A percentile compares a stretch with the other conserved stretches of the same genome.
These are phyloP conservation scores for Aspergillus ochraceoroseus DNA, from an alignment of 2,329 filamentous ascomycete genomes.

Conservation along the genomic window DNA sequence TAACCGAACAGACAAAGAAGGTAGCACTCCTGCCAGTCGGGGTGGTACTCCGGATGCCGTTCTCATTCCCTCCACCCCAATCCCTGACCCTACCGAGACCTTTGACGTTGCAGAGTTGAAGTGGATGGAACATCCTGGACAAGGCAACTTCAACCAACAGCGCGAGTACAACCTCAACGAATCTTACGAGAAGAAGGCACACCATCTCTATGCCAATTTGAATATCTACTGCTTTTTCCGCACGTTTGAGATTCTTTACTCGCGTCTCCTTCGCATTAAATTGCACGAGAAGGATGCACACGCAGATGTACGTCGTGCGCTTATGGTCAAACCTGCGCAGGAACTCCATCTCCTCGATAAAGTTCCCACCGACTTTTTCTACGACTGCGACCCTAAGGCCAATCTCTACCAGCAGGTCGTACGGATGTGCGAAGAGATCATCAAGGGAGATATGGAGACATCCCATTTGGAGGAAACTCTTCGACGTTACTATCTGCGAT, in stretches of 20 bases:
- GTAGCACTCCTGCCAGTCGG: conserved; percentile 73
- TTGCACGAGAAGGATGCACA: conserved; percentile 67
- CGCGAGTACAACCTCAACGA: conserved; percentile 69
- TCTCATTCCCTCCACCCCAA: conserved; percentile 32
- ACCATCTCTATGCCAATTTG: conserved; percentile 87
- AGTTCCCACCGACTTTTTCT: conserved; percentile 68
- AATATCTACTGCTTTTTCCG: conserved; percentile 93
- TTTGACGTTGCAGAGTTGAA: conserved; percentile 47
- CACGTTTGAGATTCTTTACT: conserved; percentile 86
- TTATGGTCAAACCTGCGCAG: conserved; percentile 71
- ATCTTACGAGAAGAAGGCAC: conserved; percentile 72
- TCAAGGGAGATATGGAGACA: conserved; percentile 76
- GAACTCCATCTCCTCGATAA: conserved; percentile 81
- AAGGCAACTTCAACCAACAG: conserved; percentile 56
- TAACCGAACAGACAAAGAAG: conserved; percentile 69
- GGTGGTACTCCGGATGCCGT: conserved; percentile 79
- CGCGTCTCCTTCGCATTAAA: conserved; percentile 78
- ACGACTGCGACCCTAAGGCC: conserved; percentile 56
- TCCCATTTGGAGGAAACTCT: conserved; percentile 82
- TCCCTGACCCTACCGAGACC: conserved; percentile 52
- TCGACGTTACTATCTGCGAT: conserved; percentile 83
- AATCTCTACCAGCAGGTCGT: conserved; percentile 84
- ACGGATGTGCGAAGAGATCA: conserved; percentile 77
- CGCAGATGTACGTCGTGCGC: conserved; percentile 67
- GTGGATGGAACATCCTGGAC: conserved; percentile 58